Evolutionary conservation across 352 stramenopile species (phyloP).

Genomic region (Saprolegnia parasitica): DNA sequence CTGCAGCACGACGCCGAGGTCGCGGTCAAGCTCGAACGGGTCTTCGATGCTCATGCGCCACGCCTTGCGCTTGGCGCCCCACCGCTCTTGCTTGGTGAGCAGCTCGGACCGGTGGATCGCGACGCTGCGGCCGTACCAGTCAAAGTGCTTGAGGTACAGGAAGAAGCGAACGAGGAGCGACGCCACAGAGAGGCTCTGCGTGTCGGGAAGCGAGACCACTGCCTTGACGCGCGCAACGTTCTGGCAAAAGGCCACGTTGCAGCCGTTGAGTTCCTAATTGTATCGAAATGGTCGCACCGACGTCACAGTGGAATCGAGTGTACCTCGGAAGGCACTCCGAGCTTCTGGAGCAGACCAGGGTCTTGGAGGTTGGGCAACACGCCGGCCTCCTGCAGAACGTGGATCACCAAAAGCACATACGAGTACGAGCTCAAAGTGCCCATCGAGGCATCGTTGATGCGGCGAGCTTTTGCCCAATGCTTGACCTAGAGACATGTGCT

Average conservation of each 20-base stretch:
- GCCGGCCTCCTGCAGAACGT: conserved; percentile 89
- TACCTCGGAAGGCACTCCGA: conserved; percentile 34
- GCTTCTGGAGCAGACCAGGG: conserved; percentile 42
- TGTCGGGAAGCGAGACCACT: neutral
- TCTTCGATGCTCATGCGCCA: conserved; percentile 87
- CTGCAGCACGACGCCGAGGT: conserved; percentile 75
- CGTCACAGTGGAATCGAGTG: neutral
- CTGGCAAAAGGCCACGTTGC: conserved; percentile 72
- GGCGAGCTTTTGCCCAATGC: conserved; percentile 95
- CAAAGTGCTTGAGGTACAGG: conserved; percentile 93
- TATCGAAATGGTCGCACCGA: neutral
- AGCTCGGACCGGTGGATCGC: conserved; percentile 62
- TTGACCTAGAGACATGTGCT: conserved; percentile 74
- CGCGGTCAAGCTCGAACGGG: conserved; percentile 66
- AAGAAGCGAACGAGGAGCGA: conserved; percentile 95
- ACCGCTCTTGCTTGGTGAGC: conserved; percentile 36
- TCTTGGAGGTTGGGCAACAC: conserved; percentile 95
- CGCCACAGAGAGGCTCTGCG: conserved; percentile 37
- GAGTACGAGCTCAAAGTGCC: conserved; percentile 98
- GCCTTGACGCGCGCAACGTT: conserved; percentile 27
- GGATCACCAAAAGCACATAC: conserved; percentile 96
- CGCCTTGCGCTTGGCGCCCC: conserved; percentile 33
- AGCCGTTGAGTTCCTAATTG: conserved; percentile 40
- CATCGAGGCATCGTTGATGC: conserved; percentile 94
- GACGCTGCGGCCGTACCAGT: conserved; percentile 93